Conservation (phyloP, 176 grass and related monocot species). For the Tillandsia leiboldiana region DNA sequence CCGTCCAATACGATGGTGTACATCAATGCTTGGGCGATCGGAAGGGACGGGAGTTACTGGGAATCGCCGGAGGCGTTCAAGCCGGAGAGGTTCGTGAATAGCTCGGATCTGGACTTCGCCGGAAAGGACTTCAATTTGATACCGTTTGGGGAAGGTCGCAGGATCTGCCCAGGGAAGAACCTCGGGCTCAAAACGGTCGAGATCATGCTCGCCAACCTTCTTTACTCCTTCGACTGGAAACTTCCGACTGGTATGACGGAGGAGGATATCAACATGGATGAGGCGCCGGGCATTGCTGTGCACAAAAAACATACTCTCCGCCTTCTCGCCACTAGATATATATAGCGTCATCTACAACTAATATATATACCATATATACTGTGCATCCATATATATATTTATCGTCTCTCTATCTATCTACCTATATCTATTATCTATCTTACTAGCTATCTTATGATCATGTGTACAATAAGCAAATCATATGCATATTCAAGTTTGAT, state of each 20-base stretch:
- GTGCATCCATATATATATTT: too few species aligned
- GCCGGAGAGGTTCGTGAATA: conserved; percentile 10
- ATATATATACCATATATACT: too few species aligned
- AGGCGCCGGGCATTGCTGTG: not conserved
- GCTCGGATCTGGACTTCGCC: conserved; percentile 7
- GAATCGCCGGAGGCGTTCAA: conserved; percentile 14
- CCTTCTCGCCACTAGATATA: too few species aligned
- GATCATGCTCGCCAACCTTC: conserved; percentile 22
- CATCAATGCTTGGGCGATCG: not conserved
- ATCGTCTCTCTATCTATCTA: too few species aligned
- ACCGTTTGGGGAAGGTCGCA: conserved; percentile 27
- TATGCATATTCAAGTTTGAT: too few species aligned
- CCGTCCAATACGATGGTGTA: not conserved
- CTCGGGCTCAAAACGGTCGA: conserved; percentile 14
- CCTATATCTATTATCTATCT: too few species aligned
- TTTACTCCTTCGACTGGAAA: conserved; percentile 34
- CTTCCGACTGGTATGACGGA: conserved; percentile 8
- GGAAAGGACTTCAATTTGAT: conserved; percentile 29
- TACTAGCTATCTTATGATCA: too few species aligned
- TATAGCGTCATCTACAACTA: too few species aligned
- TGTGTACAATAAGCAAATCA: too few species aligned
- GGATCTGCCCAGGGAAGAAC: conserved; percentile 26
- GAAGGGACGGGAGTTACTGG: not conserved
- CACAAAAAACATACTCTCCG: too few species aligned
- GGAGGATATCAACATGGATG: conserved; percentile 18